Base-by-base conservation (phyloP, 768 basidiomycete genomes). In the Sarcomyxa edulis region DNA sequence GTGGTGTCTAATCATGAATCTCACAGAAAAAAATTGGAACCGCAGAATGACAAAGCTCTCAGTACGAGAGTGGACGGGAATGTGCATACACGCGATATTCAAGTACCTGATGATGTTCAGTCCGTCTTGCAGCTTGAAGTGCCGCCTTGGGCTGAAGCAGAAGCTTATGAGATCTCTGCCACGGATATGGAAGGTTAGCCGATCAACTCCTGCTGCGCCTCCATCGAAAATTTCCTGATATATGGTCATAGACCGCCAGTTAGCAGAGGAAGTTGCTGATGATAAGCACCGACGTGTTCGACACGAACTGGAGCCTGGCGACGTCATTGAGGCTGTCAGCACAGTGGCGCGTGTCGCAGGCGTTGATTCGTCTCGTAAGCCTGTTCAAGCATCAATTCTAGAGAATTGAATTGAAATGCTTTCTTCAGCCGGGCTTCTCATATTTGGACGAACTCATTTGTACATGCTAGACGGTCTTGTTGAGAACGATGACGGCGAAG, bases 391-490 rank as follows among this genome's bases (percentile, higher is more conserved):
- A 8, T 36, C 18, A 9, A 8, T 6, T 22, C 19, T 19, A 16
- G 24, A 8, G 33, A 33, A 18, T 35, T 3, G 25, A 12, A 20
- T 23, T 8, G 7, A 14, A 22, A 10, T 11, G 44, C 10, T 23
- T 35, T 3, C 36, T 41, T 6, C 49, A 85, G 91, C 92, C 40
- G 93, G 94, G 1, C 68, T 96, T 6, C 67, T 97, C 18, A 93
- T 97, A 35, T 74, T 93, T 11, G 94, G 92, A 9, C 75, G 73
- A 31, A 82, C 78, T 2, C 87, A 93, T 50, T 58, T 96, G 5
- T 97, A 96, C 49, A 85, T 96, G 70, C 60, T 95, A 11, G 92
- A 97, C 48, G 91, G 91, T 1, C 66, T 96, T 9, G 83, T 93
- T 5, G 85, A 93, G 56, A 82, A 79, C 39, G 78, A 84, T n/a